Conservation (phyloP, 1,139 yeast species). For the Kurtzmaniella quercitrusa region DNA sequence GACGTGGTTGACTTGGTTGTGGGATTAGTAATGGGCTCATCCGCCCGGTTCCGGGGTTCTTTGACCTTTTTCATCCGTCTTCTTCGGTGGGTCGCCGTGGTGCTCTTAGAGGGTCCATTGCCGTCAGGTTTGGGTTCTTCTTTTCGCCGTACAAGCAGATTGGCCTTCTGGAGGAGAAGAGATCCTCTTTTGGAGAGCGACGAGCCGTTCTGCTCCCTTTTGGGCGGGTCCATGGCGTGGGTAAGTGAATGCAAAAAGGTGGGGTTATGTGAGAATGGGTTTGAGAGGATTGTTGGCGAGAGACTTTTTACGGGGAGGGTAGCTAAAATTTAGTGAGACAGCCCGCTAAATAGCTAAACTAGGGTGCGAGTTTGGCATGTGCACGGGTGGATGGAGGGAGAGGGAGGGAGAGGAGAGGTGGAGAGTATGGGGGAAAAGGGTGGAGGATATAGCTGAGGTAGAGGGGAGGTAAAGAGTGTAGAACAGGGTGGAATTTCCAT, state of each 20-base stretch:
- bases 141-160: slow-evolving; percentile 5
- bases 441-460: too few relatives aligned
- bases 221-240: background rate
- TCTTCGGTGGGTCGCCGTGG: background rate
- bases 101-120: background rate
- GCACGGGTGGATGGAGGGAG: background rate
- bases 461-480: too few relatives aligned
- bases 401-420: background rate
- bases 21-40: background rate
- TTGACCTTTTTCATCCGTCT: background rate
- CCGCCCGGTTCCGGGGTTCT: background rate
- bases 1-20: background rate
- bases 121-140: background rate
- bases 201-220: background rate
- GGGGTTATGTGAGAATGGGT: slow-evolving; percentile 1
- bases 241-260: background rate
- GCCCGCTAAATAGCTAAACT: background rate
- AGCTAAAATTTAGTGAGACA: too few relatives aligned
- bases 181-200: slow-evolving; percentile 4
- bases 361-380: background rate
- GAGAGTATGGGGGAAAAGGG: too few relatives aligned
- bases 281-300: background rate
- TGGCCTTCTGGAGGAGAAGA: slow-evolving; percentile 5
- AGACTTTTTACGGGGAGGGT: too few relatives aligned
- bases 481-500: too few relatives aligned